phyloP scores from a whole-genome alignment of 305 asterid genomes.

The Solanum hybrid region DNA sequence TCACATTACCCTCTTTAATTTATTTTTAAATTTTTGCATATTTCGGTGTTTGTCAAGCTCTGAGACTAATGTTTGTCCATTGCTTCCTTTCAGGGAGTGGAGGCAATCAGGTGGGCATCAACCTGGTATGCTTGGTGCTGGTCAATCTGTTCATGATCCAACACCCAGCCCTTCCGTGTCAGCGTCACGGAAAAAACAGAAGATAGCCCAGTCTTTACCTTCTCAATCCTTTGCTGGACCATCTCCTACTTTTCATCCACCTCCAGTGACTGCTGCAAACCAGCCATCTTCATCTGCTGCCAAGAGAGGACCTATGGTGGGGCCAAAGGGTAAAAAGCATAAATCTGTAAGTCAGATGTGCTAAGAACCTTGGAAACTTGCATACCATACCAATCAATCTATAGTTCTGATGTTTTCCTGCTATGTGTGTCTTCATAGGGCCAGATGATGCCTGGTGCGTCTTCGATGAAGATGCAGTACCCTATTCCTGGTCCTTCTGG shows the following conservation, averaged over 20 bases:
- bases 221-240: slow-evolving; percentile 69
- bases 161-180: slow-evolving; percentile 72
- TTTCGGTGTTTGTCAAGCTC: neutral
- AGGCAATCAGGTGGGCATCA: slow-evolving; percentile 42
- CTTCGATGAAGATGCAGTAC: slow-evolving; percentile 60
- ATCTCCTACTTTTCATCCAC: slow-evolving; percentile 61
- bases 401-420: slow-evolving; percentile 5
- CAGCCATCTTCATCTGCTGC: slow-evolving; percentile 67
- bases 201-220: slow-evolving; percentile 51
- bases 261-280: slow-evolving; percentile 40
- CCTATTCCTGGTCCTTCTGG: slow-evolving; percentile 59
- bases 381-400: slow-evolving; percentile 6
- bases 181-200: slow-evolving; percentile 80
- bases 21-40: neutral
- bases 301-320: slow-evolving; percentile 53
- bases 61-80: neutral
- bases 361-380: slow-evolving; percentile 16
- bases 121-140: slow-evolving; percentile 36
- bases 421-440: slow-evolving; percentile 14
- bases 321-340: slow-evolving; percentile 55
- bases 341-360: slow-evolving; percentile 50
- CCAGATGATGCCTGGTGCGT: slow-evolving; percentile 41
- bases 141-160: slow-evolving; percentile 63
- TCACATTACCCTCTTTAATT: neutral
- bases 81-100: slow-evolving; percentile 48